These are phyloP conservation scores for Nakaseomyces kungkrabaensis DNA, from an alignment of 1,139 yeast genomes.

Conservation along the genomic window DNA sequence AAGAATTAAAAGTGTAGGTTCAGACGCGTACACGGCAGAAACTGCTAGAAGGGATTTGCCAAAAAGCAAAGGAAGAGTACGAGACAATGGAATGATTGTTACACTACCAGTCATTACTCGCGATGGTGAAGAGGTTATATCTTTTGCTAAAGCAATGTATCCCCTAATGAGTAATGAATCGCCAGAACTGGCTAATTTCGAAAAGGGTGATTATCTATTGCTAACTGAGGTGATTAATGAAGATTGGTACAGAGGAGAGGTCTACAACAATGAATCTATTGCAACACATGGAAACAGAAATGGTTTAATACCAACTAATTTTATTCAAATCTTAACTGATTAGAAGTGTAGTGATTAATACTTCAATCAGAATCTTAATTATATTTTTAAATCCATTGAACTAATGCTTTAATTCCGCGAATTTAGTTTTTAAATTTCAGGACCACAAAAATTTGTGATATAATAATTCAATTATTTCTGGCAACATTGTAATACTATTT, in stretches of 20 bases:
- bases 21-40: conserved; percentile 1
- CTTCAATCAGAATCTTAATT: too few species aligned
- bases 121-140: conserved; percentile 19
- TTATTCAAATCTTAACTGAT: conserved; percentile 17
- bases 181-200: conserved; percentile 23
- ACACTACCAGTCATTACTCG: conserved; percentile 22
- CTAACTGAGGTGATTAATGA: conserved; percentile 24
- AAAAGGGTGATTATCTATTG: conserved; percentile 24
- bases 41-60: neutral
- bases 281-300: conserved; percentile 12
- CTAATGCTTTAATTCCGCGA: too few species aligned
- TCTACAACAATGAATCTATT: conserved; percentile 20
- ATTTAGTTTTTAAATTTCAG: too few species aligned
- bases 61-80: conserved; percentile 14
- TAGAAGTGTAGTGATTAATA: neutral
- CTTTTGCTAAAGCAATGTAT: conserved; percentile 26
- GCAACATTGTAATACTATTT: neutral
- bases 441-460: neutral
- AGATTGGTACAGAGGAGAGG: conserved; percentile 30
- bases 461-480: neutral
- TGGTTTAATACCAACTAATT: conserved; percentile 27
- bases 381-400: too few species aligned
- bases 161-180: conserved; percentile 23
- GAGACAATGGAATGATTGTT: conserved; percentile 22
- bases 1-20: conserved; percentile 13